A percentile compares a stretch with the other conserved stretches of the same genome.
Evolutionary conservation across 306 rosid genomes (phyloP).

Genomic region (Carpinus fangiana): DNA sequence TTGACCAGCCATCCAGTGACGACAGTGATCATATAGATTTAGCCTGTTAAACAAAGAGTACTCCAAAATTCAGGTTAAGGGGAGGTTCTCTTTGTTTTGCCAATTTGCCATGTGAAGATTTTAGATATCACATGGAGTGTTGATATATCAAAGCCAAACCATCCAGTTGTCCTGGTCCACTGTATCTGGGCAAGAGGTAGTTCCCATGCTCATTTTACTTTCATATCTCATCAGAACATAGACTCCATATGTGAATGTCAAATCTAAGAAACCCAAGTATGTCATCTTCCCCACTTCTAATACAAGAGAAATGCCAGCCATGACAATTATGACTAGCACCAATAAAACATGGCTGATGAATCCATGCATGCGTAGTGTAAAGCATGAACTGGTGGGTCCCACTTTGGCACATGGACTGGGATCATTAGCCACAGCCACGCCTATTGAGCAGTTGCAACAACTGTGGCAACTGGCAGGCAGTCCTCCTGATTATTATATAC

Average conservation of each 20-base stretch:
- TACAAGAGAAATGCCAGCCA: not conserved
- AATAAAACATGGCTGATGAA: not conserved
- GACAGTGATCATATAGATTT: not conserved
- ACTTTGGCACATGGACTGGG: no score
- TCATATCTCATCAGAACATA: not conserved
- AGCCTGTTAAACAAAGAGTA: not conserved
- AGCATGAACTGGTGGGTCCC: no score
- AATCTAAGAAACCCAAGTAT: not conserved
- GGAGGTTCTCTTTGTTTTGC: not conserved
- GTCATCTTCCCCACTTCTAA: not conserved
- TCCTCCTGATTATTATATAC: no score
- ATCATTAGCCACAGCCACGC: no score
- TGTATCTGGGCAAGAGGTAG: not conserved
- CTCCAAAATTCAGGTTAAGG: not conserved
- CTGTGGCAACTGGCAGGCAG: no score
- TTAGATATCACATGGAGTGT: not conserved
- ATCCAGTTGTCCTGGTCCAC: not conserved
- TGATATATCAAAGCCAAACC: not conserved
- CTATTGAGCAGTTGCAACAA: no score
- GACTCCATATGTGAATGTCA: not conserved
- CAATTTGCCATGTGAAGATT: not conserved
- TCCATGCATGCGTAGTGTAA: no score
- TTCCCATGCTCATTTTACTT: not conserved
- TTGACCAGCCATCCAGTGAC: not conserved
- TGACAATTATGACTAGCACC: not conserved